Evolutionary conservation across 768 basidiomycete species (phyloP).

Genomic region (Leccinum subgranulosum): DNA sequence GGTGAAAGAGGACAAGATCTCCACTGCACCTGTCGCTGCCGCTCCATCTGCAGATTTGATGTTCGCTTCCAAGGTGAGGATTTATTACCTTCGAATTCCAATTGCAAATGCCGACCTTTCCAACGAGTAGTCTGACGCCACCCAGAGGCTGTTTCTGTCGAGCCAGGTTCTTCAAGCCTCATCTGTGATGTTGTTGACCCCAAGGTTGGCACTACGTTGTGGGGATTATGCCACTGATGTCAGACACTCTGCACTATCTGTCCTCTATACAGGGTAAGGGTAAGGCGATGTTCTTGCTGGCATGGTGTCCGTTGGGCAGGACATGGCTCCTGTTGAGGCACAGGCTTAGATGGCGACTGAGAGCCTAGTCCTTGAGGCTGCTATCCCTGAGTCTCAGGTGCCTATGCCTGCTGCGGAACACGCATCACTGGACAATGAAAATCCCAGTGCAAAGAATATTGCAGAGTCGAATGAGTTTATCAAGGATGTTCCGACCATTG

Average conservation of each 20-base stretch:
- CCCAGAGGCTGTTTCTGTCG: constrained; percentile 2
- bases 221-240: background rate
- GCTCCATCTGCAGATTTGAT: background rate
- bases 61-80: constrained; percentile 13
- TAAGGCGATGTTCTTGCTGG: background rate
- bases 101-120: constrained; percentile 4
- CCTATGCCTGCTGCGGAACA: background rate
- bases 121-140: constrained; percentile 2
- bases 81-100: background rate
- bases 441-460: background rate
- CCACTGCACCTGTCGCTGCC: background rate
- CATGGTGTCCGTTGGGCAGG: background rate
- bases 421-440: constrained; percentile 5
- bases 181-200: background rate
- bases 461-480: background rate
- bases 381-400: background rate
- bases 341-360: constrained; percentile 1
- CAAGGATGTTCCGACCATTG: background rate
- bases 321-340: background rate
- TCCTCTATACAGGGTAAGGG: background rate
- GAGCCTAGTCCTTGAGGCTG: background rate
- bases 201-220: background rate
- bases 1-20: constrained; percentile 4
- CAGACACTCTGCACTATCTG: background rate
- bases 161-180: constrained; percentile 3